Evolutionary conservation across 2,329 filamentous ascomycete species (phyloP).

Genomic region (Fusarium dlaminii): DNA sequence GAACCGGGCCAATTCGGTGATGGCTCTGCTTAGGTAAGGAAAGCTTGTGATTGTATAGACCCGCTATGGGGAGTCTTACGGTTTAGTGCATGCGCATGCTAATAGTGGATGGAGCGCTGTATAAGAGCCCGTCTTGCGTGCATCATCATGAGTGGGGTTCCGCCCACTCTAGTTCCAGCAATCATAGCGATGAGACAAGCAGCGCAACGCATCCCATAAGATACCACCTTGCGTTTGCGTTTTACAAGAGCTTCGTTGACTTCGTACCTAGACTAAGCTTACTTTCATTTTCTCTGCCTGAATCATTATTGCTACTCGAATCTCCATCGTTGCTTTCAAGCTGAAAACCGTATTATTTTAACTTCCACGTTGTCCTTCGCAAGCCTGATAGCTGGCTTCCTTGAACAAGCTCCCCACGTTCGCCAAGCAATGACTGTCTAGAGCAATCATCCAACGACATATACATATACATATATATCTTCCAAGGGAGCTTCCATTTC

Average conservation of each 20-base stretch:
- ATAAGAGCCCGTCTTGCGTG: neutral
- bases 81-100: neutral
- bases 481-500: neutral
- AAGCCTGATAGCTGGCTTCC: neutral
- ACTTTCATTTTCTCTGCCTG: neutral
- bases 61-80: neutral
- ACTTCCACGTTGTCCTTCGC: neutral
- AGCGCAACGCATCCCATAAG: constrained; percentile 4
- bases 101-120: neutral
- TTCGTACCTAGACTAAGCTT: constrained; percentile 12
- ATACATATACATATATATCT: neutral
- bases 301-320: neutral
- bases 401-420: constrained; percentile 11
- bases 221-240: constrained; percentile 37
- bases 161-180: constrained; percentile 8
- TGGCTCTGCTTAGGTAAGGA: constrained; percentile 39
- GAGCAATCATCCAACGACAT: neutral
- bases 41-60: constrained; percentile 22
- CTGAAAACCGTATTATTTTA: neutral
- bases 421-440: constrained; percentile 8
- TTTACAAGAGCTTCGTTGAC: constrained; percentile 5
- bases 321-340: neutral
- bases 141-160: constrained; percentile 32
- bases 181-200: constrained; percentile 8
- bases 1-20: constrained; percentile 34